Percentiles rank a stretch among this genome's conserved stretches.
Evolutionary conservation across 768 basidiomycete genomes (phyloP).

Genomic region (Mycena capillaripes): DNA sequence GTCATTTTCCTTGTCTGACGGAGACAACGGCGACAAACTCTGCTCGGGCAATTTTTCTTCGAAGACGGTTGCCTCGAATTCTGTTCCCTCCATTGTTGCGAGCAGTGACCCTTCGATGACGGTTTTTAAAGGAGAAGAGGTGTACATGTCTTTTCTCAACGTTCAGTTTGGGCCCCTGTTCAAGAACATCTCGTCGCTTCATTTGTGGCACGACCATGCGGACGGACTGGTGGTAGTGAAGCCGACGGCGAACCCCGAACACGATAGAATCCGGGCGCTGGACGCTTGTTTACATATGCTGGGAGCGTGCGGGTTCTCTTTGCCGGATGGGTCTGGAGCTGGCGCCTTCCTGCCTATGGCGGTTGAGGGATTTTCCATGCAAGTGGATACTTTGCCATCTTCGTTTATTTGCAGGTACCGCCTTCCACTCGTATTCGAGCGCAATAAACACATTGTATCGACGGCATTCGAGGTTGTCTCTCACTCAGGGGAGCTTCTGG

Average conservation of each 20-base stretch:
- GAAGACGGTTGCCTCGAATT: not conserved
- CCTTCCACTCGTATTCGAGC: constrained; percentile 47
- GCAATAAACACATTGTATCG: constrained; percentile 43
- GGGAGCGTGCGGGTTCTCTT: constrained; percentile 41
- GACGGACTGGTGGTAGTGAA: constrained; percentile 45
- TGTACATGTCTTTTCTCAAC: constrained; percentile 50
- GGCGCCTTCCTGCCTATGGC: constrained; percentile 52
- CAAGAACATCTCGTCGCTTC: constrained; percentile 47
- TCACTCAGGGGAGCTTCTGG: constrained; percentile 44
- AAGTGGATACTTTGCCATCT: constrained; percentile 45
- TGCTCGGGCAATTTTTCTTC: constrained; percentile 45
- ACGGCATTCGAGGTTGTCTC: constrained; percentile 49
- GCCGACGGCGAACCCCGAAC: constrained; percentile 38
- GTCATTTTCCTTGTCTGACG: constrained; percentile 43
- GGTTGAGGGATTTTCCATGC: constrained; percentile 43
- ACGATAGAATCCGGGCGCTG: constrained; percentile 50
- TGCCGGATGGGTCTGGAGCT: constrained; percentile 37
- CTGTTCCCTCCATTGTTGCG: not conserved
- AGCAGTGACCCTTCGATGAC: not conserved
- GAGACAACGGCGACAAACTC: constrained; percentile 40
- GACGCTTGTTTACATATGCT: constrained; percentile 54
- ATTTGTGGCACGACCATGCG: constrained; percentile 48
- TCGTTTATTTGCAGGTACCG: constrained; percentile 51
- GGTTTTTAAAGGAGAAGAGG: constrained; percentile 1
- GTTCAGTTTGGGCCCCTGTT: constrained; percentile 49